Percentiles rank a stretch among this genome's conserved stretches.
Evolutionary conservation across 2,329 filamentous ascomycete genomes (phyloP).

Genomic region (Nigrospora oryzae): DNA sequence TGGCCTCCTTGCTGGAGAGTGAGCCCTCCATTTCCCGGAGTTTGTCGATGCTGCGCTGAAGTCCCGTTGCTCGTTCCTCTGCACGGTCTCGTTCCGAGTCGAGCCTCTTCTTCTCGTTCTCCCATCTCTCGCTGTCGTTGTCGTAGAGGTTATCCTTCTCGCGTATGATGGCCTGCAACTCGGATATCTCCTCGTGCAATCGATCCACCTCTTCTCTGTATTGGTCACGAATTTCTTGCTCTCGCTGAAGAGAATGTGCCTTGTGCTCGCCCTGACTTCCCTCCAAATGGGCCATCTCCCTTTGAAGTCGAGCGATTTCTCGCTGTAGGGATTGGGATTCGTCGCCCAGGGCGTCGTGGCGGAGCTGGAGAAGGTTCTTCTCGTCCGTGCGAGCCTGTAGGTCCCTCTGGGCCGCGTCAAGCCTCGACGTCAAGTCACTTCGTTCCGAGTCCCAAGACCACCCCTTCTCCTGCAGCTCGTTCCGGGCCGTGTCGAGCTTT

Average conservation of each 20-base stretch:
- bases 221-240: conserved; percentile 48
- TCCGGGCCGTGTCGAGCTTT: conserved; percentile 46
- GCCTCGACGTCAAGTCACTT: conserved; percentile 34
- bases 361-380: conserved; percentile 60
- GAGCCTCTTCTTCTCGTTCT: conserved; percentile 54
- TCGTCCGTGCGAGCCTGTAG: conserved; percentile 52
- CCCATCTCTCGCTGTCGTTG: conserved; percentile 66
- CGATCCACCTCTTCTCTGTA: conserved; percentile 46
- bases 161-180: conserved; percentile 55
- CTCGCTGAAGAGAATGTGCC: conserved; percentile 49
- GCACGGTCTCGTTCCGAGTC: conserved; percentile 58
- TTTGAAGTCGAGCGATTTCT: conserved; percentile 46
- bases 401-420: conserved; percentile 51
- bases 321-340: conserved; percentile 61
- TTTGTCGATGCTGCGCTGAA: conserved; percentile 64
- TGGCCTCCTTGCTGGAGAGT: conserved; percentile 59
- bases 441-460: conserved; percentile 24
- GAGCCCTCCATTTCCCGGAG: conserved; percentile 61
- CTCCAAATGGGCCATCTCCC: conserved; percentile 37
- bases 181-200: conserved; percentile 45
- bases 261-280: conserved; percentile 43
- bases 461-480: conserved; percentile 35
- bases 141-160: conserved; percentile 65
- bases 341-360: conserved; percentile 57
- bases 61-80: conserved; percentile 57